phyloP scores from a whole-genome alignment of 116 monocot genomes.

The Phalaenopsis hybrid region DNA sequence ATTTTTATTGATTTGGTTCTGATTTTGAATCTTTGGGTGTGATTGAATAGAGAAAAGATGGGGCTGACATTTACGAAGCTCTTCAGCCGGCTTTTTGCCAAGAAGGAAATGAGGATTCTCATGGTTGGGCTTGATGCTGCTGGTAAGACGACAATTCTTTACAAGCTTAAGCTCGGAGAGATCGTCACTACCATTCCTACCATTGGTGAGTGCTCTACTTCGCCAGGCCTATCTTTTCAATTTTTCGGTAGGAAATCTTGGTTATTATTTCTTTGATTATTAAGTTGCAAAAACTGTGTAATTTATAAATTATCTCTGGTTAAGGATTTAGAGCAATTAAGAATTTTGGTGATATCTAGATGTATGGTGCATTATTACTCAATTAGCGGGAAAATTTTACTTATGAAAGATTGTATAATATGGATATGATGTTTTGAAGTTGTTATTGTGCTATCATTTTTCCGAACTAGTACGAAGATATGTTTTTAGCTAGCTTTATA shows the following conservation, averaged over 20 bases:
- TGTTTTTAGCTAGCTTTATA: background rate
- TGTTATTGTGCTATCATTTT: background rate
- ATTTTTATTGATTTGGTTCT: background rate
- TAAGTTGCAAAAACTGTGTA: background rate
- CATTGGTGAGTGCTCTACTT: constrained; percentile 11
- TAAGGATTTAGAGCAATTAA: background rate
- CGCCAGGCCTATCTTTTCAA: background rate
- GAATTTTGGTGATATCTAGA: background rate
- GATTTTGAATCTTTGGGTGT: constrained; percentile 8
- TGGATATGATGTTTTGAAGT: background rate
- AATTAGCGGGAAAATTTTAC: background rate
- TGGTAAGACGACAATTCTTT: constrained; percentile 18
- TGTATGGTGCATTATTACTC: background rate
- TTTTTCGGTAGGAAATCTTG: background rate
- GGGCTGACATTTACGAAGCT: constrained; percentile 25
- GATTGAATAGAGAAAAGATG: constrained; percentile 10
- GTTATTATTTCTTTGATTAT: background rate
- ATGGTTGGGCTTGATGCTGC: constrained; percentile 22
- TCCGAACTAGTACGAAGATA: too few relatives aligned
- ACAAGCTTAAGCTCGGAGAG: constrained; percentile 20
- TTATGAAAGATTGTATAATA: background rate
- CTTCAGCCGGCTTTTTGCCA: constrained; percentile 17
- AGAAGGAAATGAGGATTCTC: constrained; percentile 22
- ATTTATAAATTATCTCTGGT: background rate
- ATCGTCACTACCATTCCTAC: constrained; percentile 18